Conservation (phyloP, 345 rosid genomes). For the Eucalyptus cloeziana region DNA sequence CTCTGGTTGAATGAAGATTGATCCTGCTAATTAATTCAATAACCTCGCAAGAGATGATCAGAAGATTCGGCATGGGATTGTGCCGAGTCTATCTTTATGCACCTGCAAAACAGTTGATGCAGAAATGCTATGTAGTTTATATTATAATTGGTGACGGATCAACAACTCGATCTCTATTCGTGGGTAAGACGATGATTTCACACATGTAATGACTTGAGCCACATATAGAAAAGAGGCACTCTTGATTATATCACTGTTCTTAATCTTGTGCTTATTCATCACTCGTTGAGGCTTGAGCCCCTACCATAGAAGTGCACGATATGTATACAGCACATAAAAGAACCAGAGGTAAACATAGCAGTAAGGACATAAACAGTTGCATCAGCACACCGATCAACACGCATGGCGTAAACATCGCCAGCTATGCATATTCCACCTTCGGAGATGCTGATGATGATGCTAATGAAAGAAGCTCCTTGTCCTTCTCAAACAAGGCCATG, state of each 20-base stretch:
- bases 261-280: neutral
- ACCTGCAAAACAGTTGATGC: neutral
- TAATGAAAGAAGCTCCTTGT: neutral
- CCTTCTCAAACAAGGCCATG: conserved; percentile 2
- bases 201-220: neutral
- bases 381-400: neutral
- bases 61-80: neutral
- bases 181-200: neutral
- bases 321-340: neutral
- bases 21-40: neutral
- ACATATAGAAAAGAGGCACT: neutral
- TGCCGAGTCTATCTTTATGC: neutral
- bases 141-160: neutral
- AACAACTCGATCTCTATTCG: neutral
- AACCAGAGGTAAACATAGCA: neutral
- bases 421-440: neutral
- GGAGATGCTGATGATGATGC: neutral
- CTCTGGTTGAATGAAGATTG: neutral
- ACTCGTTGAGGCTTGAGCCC: neutral
- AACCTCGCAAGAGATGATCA: neutral
- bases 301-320: neutral
- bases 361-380: neutral
- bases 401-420: neutral
- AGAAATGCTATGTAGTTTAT: neutral
- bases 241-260: neutral